A percentile compares a stretch with the other conserved stretches of the same genome.
phyloP scores from a whole-genome alignment of 164 flowering plant genomes.

The Magnolia sinica region DNA sequence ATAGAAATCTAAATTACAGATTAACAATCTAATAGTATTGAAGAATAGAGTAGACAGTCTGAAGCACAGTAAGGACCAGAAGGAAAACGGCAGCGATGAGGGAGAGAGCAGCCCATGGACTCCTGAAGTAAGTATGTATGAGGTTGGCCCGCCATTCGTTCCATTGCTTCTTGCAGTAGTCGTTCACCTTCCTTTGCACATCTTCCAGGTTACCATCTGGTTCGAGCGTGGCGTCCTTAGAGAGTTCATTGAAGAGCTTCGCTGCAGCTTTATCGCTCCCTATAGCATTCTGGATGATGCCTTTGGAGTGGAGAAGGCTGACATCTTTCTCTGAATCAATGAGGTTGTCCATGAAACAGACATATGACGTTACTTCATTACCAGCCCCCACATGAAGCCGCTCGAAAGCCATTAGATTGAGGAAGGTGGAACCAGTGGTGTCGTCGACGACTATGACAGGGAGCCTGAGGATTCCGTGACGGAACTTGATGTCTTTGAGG shows the following conservation, averaged over 20 bases:
- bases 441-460: conserved; percentile 45
- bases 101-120: conserved; percentile 57
- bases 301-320: conserved; percentile 30
- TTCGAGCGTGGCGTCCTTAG: conserved; percentile 44
- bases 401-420: conserved; percentile 58
- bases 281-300: conserved; percentile 43
- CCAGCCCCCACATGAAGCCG: conserved; percentile 52
- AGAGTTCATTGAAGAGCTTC: conserved; percentile 45
- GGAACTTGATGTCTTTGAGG: conserved; percentile 47
- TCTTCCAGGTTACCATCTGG: conserved; percentile 30
- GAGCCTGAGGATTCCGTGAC: conserved; percentile 40
- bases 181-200: conserved; percentile 35
- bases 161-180: conserved; percentile 41
- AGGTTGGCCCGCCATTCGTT: conserved; percentile 56
- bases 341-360: conserved; percentile 57
- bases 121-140: conserved; percentile 51
- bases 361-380: conserved; percentile 46
- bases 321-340: conserved; percentile 48
- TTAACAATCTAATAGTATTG: conserved; percentile 15
- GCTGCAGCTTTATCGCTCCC: conserved; percentile 63
- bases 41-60: conserved; percentile 36
- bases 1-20: no score
- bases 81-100: conserved; percentile 43
- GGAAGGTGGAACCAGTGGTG: conserved; percentile 40
- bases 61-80: conserved; percentile 40